These are phyloP conservation scores for Jamesozyma rosinii DNA, from an alignment of 805 yeast species.

Conservation along the genomic window DNA sequence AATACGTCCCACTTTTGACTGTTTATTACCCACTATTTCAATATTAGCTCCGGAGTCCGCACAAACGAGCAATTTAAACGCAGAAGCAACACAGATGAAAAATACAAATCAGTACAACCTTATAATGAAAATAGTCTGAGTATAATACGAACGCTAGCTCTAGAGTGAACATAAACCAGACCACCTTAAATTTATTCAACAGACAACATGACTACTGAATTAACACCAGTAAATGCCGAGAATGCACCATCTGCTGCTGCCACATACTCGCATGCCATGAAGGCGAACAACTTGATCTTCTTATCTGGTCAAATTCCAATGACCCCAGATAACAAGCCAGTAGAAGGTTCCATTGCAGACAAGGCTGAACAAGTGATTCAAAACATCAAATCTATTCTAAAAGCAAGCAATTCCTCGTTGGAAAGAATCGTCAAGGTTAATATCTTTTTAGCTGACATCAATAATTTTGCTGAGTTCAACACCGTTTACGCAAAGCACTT, in stretches of 20 bases:
- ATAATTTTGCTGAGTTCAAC: slow-evolving; percentile 76
- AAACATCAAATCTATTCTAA: slow-evolving; percentile 63
- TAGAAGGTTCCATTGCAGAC: slow-evolving; percentile 66
- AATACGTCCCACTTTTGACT: no score
- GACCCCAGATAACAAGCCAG: slow-evolving; percentile 71
- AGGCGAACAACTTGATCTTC: slow-evolving; percentile 78
- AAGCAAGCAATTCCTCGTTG: slow-evolving; percentile 76
- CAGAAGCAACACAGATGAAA: not conserved
- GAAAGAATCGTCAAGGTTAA: slow-evolving; percentile 79
- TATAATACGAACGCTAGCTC: no score
- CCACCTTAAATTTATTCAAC: no score
- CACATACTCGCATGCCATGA: slow-evolving; percentile 90
- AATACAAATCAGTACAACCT: no score
- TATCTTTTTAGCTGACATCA: slow-evolving; percentile 86
- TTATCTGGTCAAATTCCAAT: slow-evolving; percentile 94
- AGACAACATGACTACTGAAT: slow-evolving; percentile 9
- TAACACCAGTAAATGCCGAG: slow-evolving; percentile 49
- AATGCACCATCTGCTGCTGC: slow-evolving; percentile 96
- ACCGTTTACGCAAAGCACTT: slow-evolving; percentile 73
- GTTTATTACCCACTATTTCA: no score
- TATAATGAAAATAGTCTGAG: no score
- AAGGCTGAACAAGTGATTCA: slow-evolving; percentile 67
- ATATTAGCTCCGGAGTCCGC: not conserved
- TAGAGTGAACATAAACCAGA: no score
- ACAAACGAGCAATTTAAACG: not conserved